Evolutionary conservation across 495 filamentous ascomycete species (phyloP), one percentile per base, ranked within the genome.

Genomic region (Oidiodendron maius): DNA sequence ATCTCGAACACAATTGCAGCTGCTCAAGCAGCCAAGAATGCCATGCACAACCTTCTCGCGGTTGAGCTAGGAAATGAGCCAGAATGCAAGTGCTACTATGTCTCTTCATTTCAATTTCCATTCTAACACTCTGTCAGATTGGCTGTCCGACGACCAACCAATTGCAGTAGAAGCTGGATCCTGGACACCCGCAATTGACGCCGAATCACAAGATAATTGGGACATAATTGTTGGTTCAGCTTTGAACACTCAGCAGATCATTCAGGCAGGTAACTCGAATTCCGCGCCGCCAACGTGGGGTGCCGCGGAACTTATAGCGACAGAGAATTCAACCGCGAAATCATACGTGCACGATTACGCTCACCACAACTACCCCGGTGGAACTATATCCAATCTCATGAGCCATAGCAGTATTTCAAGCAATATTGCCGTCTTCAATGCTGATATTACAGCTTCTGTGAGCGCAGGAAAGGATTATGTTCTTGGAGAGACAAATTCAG

Each of bases 1-100:
- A 64, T 78, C 35, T 61, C 62, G 2, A 81, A 82, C 48, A 80
- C 75, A 0, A 75, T 81, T 34, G 64, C 66, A 0, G 78, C 80
- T 1, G 76, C 78, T 0, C 69, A 64, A 32, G 58, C 72, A 1
- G 74, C 69, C 1, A 65, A 70, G 16, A 51, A 50, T 0, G 59
- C 69, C 22, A 71, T 78, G 37, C 56, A 49, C 8, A 81, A 79
- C 48, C 56, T 82, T 17, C 66, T 76, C 24, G 72, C 77, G 1
- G 74, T 83, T 36, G 80, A 83, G 54, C 63, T 83, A 1, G 77
- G 79, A 1, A 83, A 83, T 43, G 78, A 82, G 46, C 77, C 78
- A 0, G 76, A 81, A 54, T 81, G 78, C 77, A 61, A 50, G 71
- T 51, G 22, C 20, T 54, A 48, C 58, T 26, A 60, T 51, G 40